A percentile compares a stretch with the other conserved stretches of the same genome.
These are phyloP conservation scores for Epichloe festucae DNA, from an alignment of 2,329 filamentous ascomycete genomes.

Conservation along the genomic window DNA sequence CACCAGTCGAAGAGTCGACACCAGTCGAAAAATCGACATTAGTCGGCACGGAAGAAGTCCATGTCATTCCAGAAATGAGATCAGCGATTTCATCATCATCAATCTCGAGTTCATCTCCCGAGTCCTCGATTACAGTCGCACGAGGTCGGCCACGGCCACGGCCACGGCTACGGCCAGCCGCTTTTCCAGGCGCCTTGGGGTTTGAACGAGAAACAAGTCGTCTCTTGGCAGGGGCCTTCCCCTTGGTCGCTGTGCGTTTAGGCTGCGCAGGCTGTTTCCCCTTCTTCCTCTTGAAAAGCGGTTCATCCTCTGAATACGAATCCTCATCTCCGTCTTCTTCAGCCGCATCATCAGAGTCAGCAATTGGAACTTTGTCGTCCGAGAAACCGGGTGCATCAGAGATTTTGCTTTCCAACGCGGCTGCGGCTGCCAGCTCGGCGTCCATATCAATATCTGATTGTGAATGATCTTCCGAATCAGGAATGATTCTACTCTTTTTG, in stretches of 20 bases:
- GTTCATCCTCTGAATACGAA: conserved; percentile 18
- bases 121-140: neutral
- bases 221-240: neutral
- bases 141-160: neutral
- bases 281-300: conserved; percentile 12
- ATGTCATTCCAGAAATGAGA: neutral
- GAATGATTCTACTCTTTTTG: conserved; percentile 18
- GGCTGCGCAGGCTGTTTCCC: conserved; percentile 6
- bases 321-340: conserved; percentile 5
- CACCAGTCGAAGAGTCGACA: conserved; percentile 5
- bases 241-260: neutral
- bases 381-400: conserved; percentile 4
- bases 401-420: conserved; percentile 9
- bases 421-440: conserved; percentile 17
- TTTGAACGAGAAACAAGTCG: neutral
- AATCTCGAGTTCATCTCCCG: neutral
- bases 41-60: conserved; percentile 4
- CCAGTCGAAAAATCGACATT: conserved; percentile 5
- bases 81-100: neutral
- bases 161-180: neutral
- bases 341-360: conserved; percentile 8
- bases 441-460: conserved; percentile 18
- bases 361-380: conserved; percentile 8
- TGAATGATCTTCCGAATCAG: conserved; percentile 17
- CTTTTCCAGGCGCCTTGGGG: neutral